phyloP scores from a whole-genome alignment of 306 rosid genomes.

The Ormosia emarginata region DNA sequence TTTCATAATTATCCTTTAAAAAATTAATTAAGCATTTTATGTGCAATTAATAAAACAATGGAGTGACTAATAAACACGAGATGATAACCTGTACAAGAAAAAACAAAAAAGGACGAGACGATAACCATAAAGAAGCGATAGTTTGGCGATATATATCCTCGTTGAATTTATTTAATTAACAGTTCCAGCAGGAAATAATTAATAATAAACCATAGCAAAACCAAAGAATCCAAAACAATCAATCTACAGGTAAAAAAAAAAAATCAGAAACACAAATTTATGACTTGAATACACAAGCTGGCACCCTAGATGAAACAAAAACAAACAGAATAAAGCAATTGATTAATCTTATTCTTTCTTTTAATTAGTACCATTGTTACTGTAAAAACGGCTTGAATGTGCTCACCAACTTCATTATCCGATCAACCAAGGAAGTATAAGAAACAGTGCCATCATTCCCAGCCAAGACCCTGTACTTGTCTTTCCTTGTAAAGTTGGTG shows the following conservation, averaged over 20 bases:
- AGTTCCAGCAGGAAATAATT: not conserved
- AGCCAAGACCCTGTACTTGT: conserved; percentile 80
- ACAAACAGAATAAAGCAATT: conserved; percentile 15
- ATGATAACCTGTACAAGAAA: too few relatives aligned
- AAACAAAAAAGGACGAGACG: too few relatives aligned
- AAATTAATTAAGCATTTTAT: too few relatives aligned
- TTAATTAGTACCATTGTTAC: not conserved
- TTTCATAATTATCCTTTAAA: too few relatives aligned
- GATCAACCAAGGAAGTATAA: conserved; percentile 39
- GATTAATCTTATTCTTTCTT: not conserved
- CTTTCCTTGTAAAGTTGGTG: conserved; percentile 83
- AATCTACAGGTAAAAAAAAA: not conserved
- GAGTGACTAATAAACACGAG: too few relatives aligned
- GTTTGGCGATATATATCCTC: not conserved
- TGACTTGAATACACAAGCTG: not conserved
- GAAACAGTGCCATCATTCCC: conserved; percentile 89
- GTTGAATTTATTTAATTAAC: not conserved
- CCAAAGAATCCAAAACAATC: not conserved
- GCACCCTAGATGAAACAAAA: not conserved
- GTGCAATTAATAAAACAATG: too few relatives aligned
- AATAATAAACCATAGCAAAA: not conserved
- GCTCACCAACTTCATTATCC: conserved; percentile 39
- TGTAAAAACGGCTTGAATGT: conserved; percentile 53
- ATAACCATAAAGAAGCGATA: too few relatives aligned
- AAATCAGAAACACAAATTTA: not conserved